Evolutionary conservation across 1,284 basidiomycete species (phyloP), one percentile per base, ranked within the genome.

Genomic region (Trametes polyzona): DNA sequence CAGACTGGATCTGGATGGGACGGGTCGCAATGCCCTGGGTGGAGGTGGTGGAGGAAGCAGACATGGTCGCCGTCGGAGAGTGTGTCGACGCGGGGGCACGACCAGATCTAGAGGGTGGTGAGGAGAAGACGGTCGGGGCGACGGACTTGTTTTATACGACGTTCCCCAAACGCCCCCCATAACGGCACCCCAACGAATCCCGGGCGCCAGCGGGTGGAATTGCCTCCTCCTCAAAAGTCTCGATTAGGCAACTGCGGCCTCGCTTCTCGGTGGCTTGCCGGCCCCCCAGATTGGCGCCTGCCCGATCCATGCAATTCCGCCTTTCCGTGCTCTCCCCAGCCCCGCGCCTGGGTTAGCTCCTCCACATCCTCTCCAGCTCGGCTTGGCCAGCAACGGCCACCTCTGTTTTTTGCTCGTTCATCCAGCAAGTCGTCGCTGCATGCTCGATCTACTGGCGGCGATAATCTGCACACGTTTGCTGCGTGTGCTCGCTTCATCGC

Each of bases 1-100:
- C 83, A 50, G 81, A 71, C 58, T 83, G 75, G 58, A 90, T 74
- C 61, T 86, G 78, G 65, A 91, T 73, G 63, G 88, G 88, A 70
- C 88, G 85, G 67, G 79, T 81, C 62, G 78, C 70, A 66, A 86
- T 85, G 46, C 61, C 64, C 53, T 61, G 55, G 52, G 54, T 54
- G 50, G 63, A 59, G 47, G 47, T 39, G 47, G 56, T 30, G 11
- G 68, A 56, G 48, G 66, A 50, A 37, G 65, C 54, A 58, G 67
- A 65, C 67, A 70, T 72, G 58, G 62, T 67, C 60, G 65, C 41
- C 49, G 62, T 64, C 59, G 60, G 30, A 35, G 55, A 50, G 50
- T 57, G 57, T 60, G 65, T 60, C 57, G 63, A 67, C 59, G 65
- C 60, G 64, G 49, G 30, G 37, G 55, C 39, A 40, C 62, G 49